phyloP scores from a whole-genome alignment of 164 flowering plant species.

The Umbilicus rupestris region DNA sequence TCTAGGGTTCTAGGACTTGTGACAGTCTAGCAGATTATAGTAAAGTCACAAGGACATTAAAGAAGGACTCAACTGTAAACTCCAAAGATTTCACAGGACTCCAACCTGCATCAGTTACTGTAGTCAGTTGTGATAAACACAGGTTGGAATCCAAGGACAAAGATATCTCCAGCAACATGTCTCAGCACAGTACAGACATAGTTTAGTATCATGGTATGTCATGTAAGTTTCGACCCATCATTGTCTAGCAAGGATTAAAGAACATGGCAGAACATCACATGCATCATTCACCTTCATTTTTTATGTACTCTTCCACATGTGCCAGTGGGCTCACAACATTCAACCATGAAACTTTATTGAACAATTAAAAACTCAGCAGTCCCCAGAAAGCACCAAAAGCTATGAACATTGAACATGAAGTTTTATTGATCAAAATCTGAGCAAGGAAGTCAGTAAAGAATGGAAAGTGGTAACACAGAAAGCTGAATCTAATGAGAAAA shows the following conservation, averaged over 20 bases:
- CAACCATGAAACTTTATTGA: no score
- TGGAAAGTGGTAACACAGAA: not conserved
- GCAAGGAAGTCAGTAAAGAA: not conserved
- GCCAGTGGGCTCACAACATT: not conserved
- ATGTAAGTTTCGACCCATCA: not conserved
- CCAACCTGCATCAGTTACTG: no score
- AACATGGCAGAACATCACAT: constrained; percentile 6
- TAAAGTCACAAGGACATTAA: not conserved
- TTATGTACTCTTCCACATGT: constrained; percentile 5
- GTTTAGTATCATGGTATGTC: no score
- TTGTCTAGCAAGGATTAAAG: not conserved
- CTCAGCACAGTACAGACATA: no score
- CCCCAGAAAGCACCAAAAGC: no score
- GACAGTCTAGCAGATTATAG: no score
- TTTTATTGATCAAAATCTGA: not conserved
- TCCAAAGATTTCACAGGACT: not conserved
- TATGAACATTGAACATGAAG: not conserved
- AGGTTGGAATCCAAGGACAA: not conserved
- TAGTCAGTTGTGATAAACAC: no score
- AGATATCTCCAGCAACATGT: no score
- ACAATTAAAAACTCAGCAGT: no score
- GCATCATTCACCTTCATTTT: no score
- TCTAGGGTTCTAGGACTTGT: no score
- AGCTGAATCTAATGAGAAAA: not conserved
- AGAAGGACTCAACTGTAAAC: not conserved